Conservation (phyloP, 768 basidiomycete genomes). For the Boletus patriciae region DNA sequence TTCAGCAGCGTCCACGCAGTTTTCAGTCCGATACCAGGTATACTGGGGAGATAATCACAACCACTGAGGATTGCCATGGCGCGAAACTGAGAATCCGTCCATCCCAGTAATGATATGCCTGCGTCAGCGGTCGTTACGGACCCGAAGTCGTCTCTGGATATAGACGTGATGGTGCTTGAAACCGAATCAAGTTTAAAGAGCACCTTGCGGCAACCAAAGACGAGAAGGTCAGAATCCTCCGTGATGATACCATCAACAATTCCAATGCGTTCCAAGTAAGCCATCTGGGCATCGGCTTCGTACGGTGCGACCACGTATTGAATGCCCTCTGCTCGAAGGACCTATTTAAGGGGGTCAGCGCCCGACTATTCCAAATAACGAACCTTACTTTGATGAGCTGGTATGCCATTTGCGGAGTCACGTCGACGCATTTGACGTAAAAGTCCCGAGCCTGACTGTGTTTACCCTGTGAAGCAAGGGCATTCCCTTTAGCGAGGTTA, state of each 20-base stretch:
- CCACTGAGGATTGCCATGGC: slow-evolving; percentile 92
- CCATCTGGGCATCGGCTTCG: slow-evolving; percentile 97
- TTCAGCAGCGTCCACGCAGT: slow-evolving; percentile 82
- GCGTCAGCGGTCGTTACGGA: slow-evolving; percentile 50
- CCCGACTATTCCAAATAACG: not conserved
- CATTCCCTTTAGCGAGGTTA: slow-evolving; percentile 69
- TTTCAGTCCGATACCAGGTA: slow-evolving; percentile 90
- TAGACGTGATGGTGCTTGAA: slow-evolving; percentile 61
- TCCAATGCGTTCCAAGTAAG: slow-evolving; percentile 82
- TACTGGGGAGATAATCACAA: slow-evolving; percentile 90
- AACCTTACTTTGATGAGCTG: slow-evolving; percentile 87
- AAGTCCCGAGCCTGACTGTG: slow-evolving; percentile 79
- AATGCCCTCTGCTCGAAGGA: slow-evolving; percentile 76
- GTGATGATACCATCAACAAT: slow-evolving; percentile 91
- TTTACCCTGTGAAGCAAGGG: slow-evolving; percentile 75
- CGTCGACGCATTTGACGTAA: slow-evolving; percentile 90
- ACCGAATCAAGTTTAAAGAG: slow-evolving; percentile 89
- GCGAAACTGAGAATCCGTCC: slow-evolving; percentile 89
- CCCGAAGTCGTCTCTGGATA: slow-evolving; percentile 68
- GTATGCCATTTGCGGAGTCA: slow-evolving; percentile 96
- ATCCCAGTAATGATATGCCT: slow-evolving; percentile 77
- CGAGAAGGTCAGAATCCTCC: slow-evolving; percentile 96
- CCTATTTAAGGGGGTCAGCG: slow-evolving; percentile 48
- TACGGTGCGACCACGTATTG: slow-evolving; percentile 94
- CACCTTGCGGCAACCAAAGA: slow-evolving; percentile 92